Base-by-base conservation (phyloP, 2,329 filamentous ascomycete genomes). In the Stagonosporopsis vannaccii region DNA sequence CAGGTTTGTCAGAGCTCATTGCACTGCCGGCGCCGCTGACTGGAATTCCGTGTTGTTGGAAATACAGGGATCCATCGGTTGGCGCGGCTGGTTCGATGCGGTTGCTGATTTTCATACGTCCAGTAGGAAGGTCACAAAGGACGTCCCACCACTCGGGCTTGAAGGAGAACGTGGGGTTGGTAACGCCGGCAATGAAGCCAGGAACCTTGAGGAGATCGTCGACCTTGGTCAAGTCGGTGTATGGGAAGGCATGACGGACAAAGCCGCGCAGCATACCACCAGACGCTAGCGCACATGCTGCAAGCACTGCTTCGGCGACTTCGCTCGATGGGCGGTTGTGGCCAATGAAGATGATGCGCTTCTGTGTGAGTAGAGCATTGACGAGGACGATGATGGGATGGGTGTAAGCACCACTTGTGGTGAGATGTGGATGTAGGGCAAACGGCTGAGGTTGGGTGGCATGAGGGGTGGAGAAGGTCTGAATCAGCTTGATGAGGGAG, bases 91-190 rank as follows among this genome's bases (percentile, higher is more conserved):
- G 78, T 60, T 98, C 94, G 62, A 98, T 93, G 67, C 88, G 89
- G 73, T 85, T 91, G 70, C 91, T 96, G 69, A 99, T 98, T 77
- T 95, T 96, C 82, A 99, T 92, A 39, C 93, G 88, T 9, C 95
- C 95, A 1, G 89, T 94, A 0, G 93, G 90, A 37, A 99, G 81
- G 75, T 99, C 95, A 75, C 95, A 99, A 12, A 99, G 83, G 9
- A 99, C 79, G 76, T 99, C 95, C 95, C 95, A 99, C 95, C 95
- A 99, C 73, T 97, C 93, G 0, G 90, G 91, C 70, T 98, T 94
- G 70, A 92, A 87, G 59, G 94, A 92, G 74, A 99, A 99, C 0
- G 92, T 94, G 6, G 95, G 95, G 72, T 99, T 99, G 1, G 94
- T 99, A 36, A 99, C 95, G 54, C 95, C 95, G 2, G 95, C 95